Evolutionary conservation across 2,329 filamentous ascomycete species (phyloP), one percentile per base, ranked within the genome.

Genomic region (Fusarium buxicola): DNA sequence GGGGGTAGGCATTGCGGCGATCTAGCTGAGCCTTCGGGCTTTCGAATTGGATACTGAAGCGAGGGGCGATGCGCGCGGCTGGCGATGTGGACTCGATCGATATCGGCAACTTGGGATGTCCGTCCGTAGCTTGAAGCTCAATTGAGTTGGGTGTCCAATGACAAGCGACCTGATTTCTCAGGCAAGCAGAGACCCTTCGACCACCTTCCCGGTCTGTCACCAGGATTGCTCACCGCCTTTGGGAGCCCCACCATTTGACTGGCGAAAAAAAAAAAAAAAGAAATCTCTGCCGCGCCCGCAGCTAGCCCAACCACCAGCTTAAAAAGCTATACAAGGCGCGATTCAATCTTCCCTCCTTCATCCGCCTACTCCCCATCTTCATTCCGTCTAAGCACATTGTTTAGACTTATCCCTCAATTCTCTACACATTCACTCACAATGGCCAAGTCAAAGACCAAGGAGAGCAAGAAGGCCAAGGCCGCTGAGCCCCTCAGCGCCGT

Each of bases 1-100:
- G 77, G 92, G 90, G 21, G 90, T 94, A 71, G 92, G 92, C 89
- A 94, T 94, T 68, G 73, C 79, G 70, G 28, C 52, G 52, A 49
- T 60, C 52, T 40, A 50, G 45, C 52, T 63, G 55, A 41, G 41
- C 38, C 54, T 70, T 47, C 43, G 40, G 45, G 7, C 13, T 58
- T 43, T 56, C 25, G 41, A 45, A 60, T 60, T 45, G 51, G n/a
- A 38, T 45, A 38, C 39, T 51, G 47, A 48, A 60, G 49, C 55
- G 59, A 57, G 43, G 47, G 46, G 58, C 46, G 62, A 55, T 34
- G 58, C 41, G 60, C 53, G 62, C 57, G 53, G 63, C 43, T 57
- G 49, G 55, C 49, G 38, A 57, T 58, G 58, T 39, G 44, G 55
- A 57, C 52, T 60, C 51, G 51, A 57, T 68, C 64, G 59, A 60